Evolutionary conservation across 1,139 yeast species (phyloP).

Genomic region (Chernovozyma sophiae-reginae): DNA sequence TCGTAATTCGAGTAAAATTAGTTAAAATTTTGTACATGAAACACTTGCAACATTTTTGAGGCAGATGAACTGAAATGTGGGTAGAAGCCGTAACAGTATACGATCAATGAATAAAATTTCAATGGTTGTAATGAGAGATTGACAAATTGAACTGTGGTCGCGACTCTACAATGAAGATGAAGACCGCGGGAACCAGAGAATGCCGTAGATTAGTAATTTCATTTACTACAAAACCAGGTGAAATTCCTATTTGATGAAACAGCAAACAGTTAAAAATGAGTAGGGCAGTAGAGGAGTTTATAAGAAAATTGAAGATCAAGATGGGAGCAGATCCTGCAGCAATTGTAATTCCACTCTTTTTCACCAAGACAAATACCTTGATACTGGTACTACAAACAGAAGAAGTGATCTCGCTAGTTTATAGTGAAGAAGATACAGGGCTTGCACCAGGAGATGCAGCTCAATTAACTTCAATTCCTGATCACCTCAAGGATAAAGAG

Average conservation of each 20-base stretch:
- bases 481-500: conserved; percentile 1
- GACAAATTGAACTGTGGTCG: too few species aligned
- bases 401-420: conserved; percentile 1
- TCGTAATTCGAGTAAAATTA: too few species aligned
- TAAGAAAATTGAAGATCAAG: background rate
- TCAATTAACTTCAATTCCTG: conserved; percentile 1
- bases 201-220: too few species aligned
- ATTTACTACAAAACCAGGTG: conserved; percentile 1
- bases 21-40: too few species aligned
- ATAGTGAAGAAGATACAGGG: conserved; percentile 3
- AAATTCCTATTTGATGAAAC: background rate
- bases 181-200: too few species aligned
- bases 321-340: conserved; percentile 5
- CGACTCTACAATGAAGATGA: too few species aligned
- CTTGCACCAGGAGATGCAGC: conserved; percentile 3
- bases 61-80: too few species aligned
- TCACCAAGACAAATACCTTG: background rate
- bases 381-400: conserved; percentile 6
- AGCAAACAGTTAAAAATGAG: background rate
- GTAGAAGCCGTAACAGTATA: too few species aligned
- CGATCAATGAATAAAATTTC: too few species aligned
- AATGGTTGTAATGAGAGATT: too few species aligned
- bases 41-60: too few species aligned
- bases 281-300: background rate
- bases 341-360: conserved; percentile 3